phyloP scores from a whole-genome alignment of 148 eudicot genomes.

The Heliamphora exappendiculata region DNA sequence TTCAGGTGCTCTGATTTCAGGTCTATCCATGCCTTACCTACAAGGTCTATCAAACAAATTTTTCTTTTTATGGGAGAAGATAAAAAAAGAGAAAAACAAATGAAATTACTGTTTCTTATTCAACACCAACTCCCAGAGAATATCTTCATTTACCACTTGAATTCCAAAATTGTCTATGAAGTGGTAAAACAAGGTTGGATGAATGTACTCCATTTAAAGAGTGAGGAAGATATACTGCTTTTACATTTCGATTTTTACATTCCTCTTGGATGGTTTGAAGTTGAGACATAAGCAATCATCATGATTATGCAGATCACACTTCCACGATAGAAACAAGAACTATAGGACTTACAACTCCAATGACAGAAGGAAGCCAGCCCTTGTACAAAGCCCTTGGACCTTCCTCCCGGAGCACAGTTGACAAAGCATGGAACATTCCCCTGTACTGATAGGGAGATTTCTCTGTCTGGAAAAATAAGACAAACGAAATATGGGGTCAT shows the following conservation, averaged over 20 bases:
- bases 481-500: not conserved
- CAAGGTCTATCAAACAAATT: not conserved
- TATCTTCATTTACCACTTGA: not conserved
- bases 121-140: not conserved
- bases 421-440: slow-evolving; percentile 85
- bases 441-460: slow-evolving; percentile 74
- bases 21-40: not conserved
- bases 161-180: not conserved
- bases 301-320: not conserved
- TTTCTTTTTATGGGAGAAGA: not conserved
- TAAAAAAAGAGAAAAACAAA: not conserved
- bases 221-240: too few relatives aligned
- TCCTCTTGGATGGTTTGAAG: not conserved
- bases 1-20: not conserved
- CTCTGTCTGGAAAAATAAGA: slow-evolving; percentile 48
- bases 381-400: slow-evolving; percentile 84
- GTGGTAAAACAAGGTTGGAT: not conserved
- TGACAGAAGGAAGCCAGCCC: slow-evolving; percentile 96
- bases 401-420: slow-evolving; percentile 79
- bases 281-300: not conserved
- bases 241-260: too few relatives aligned
- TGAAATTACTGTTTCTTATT: not conserved
- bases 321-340: not conserved
- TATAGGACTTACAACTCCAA: slow-evolving; percentile 70
- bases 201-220: not conserved